Evolutionary conservation across 306 rosid species (phyloP).

Genomic region (Pterocarpus macrocarpus): DNA sequence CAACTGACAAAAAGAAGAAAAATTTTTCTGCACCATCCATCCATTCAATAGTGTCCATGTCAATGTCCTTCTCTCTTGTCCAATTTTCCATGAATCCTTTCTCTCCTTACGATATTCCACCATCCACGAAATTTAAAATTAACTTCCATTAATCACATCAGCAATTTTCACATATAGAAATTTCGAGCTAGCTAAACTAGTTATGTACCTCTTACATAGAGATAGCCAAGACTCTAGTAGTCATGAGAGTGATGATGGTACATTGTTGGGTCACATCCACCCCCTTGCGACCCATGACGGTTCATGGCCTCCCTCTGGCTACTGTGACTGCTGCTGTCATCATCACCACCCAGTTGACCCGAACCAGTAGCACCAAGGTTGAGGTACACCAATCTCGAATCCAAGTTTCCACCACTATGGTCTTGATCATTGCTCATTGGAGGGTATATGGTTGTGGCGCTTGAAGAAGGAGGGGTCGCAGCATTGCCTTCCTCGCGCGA

Average conservation of each 20-base stretch:
- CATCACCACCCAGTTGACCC: conserved; percentile 58
- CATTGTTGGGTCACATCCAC: conserved; percentile 66
- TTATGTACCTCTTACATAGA: conserved; percentile 1
- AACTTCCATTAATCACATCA: background rate
- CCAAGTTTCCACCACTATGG: conserved; percentile 59
- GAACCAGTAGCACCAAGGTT: conserved; percentile 72
- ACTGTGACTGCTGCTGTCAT: conserved; percentile 54
- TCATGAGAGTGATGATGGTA: conserved; percentile 66
- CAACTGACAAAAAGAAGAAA: conserved; percentile 4
- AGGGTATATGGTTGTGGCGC: conserved; percentile 59
- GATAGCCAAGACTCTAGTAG: conserved; percentile 49
- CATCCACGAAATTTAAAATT: conserved; percentile 10
- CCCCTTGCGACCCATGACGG: conserved; percentile 61
- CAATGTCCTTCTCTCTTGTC: background rate
- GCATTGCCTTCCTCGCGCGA: conserved; percentile 87
- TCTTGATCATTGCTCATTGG: conserved; percentile 66
- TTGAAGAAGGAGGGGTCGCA: conserved; percentile 58
- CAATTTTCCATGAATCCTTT: background rate
- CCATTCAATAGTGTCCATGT: conserved; percentile 24
- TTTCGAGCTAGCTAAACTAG: background rate
- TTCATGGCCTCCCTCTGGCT: conserved; percentile 56
- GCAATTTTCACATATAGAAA: background rate
- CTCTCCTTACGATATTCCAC: background rate
- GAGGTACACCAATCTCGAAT: conserved; percentile 87
- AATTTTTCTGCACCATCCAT: conserved; percentile 10